A percentile compares a stretch with the other conserved stretches of the same genome.
Evolutionary conservation across 2,329 filamentous ascomycete genomes (phyloP).

Genomic region (Keithomyces neogunnii): DNA sequence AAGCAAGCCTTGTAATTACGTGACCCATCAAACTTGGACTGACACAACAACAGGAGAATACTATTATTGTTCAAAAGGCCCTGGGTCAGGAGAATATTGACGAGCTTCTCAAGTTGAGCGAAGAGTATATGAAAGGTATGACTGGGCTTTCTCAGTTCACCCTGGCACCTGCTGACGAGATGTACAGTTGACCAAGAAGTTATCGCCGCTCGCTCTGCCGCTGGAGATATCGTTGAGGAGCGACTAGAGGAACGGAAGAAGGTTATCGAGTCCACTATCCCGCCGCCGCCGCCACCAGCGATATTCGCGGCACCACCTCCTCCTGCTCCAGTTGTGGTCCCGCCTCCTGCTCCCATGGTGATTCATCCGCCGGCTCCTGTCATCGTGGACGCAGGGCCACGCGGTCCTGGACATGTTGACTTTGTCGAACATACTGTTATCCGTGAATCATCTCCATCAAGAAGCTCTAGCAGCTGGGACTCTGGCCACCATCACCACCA

Average conservation of each 20-base stretch:
- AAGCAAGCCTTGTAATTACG: slow-evolving; percentile 16
- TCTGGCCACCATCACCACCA: slow-evolving; percentile 21
- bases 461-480: slow-evolving; percentile 27
- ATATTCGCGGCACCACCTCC: slow-evolving; percentile 9
- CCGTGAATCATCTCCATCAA: slow-evolving; percentile 41
- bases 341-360: slow-evolving; percentile 19
- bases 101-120: slow-evolving; percentile 74
- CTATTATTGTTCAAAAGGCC: slow-evolving; percentile 74
- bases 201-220: slow-evolving; percentile 34
- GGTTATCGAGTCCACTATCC: slow-evolving; percentile 19
- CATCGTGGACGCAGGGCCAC: slow-evolving; percentile 24
- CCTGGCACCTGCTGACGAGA: slow-evolving; percentile 1
- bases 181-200: slow-evolving; percentile 35
- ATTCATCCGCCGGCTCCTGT: slow-evolving; percentile 21
- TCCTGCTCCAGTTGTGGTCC: slow-evolving; percentile 13
- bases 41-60: slow-evolving; percentile 53
- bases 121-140: slow-evolving; percentile 59
- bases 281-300: slow-evolving; percentile 12
- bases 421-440: slow-evolving; percentile 37
- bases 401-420: slow-evolving; percentile 26
- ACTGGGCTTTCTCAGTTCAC: not conserved
- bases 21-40: slow-evolving; percentile 1
- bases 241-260: slow-evolving; percentile 26
- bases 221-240: slow-evolving; percentile 40
- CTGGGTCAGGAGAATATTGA: slow-evolving; percentile 88